Conservation (phyloP, 345 rosid genomes). For the Ceriops tagal region DNA sequence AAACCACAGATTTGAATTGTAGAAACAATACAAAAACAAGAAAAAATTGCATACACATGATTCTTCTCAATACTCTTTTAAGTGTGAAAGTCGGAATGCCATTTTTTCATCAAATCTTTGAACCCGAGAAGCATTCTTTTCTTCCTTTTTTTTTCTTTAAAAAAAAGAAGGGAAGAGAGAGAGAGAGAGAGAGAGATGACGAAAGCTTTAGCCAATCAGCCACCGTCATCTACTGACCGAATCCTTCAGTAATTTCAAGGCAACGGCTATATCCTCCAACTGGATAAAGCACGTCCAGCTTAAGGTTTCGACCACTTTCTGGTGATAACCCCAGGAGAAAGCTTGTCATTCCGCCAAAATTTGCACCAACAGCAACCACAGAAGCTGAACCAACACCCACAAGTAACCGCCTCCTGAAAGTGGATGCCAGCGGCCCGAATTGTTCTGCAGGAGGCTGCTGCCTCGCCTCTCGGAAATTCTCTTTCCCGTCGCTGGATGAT, state of each 20-base stretch:
- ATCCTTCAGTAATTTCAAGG: slow-evolving; percentile 66
- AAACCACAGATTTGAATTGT: too few species aligned
- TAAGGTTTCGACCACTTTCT: slow-evolving; percentile 51
- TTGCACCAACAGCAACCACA: slow-evolving; percentile 72
- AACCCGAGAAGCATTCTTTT: too few species aligned
- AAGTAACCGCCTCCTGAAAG: slow-evolving; percentile 59
- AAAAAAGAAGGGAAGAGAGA: not conserved
- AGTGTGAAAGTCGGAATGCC: too few species aligned
- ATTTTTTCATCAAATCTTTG: too few species aligned
- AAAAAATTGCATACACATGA: too few species aligned
- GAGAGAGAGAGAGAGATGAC: not conserved
- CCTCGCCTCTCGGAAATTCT: slow-evolving; percentile 13
- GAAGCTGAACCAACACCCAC: slow-evolving; percentile 69
- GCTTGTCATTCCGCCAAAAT: slow-evolving; percentile 76
- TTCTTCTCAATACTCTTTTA: too few species aligned
- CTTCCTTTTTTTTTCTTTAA: not conserved
- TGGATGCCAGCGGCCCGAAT: slow-evolving; percentile 58
- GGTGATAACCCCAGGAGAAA: slow-evolving; percentile 72
- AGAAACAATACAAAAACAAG: too few species aligned
- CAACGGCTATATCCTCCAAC: slow-evolving; percentile 72
- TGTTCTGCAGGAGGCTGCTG: slow-evolving; percentile 50
- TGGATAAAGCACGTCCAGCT: slow-evolving; percentile 81
- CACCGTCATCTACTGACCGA: slow-evolving; percentile 56
- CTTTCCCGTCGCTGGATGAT: slow-evolving; percentile 43
- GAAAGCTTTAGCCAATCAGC: not conserved